These are phyloP conservation scores for Prunus mongolica DNA, from an alignment of 306 rosid genomes.

Conservation along the genomic window DNA sequence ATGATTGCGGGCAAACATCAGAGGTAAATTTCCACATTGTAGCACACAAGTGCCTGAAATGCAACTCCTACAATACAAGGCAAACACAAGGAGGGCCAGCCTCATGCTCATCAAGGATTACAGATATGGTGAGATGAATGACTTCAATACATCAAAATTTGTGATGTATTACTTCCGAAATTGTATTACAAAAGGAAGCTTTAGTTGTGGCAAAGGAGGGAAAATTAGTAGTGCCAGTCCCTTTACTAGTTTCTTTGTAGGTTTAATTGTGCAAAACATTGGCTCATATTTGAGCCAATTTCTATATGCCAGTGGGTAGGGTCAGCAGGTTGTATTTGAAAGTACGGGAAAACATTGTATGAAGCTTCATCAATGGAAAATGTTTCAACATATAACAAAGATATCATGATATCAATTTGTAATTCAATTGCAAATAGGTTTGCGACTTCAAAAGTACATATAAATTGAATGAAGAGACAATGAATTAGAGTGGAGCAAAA, in stretches of 20 bases:
- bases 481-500: not conserved
- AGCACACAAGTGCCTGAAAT: conserved; percentile 46
- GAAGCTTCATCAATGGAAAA: not conserved
- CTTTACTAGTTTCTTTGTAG: not conserved
- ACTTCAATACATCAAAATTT: not conserved
- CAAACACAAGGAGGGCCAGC: conserved; percentile 44
- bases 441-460: not conserved
- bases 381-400: not conserved
- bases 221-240: not conserved
- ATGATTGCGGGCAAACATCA: conserved; percentile 60
- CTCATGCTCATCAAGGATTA: conserved; percentile 45
- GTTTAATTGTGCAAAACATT: not conserved
- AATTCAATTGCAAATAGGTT: not conserved
- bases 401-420: not conserved
- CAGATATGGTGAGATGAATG: conserved; percentile 36
- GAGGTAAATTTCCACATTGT: conserved; percentile 53
- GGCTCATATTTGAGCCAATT: not conserved
- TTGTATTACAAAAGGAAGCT: not conserved
- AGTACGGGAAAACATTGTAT: not conserved
- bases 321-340: not conserved
- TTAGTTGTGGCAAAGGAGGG: not conserved
- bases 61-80: conserved; percentile 62
- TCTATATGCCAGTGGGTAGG: conserved; percentile 1
- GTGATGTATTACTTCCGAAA: not conserved
- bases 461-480: not conserved